Conservation (phyloP, 78 protist species). For the Dictyostelium intermedium region DNA sequence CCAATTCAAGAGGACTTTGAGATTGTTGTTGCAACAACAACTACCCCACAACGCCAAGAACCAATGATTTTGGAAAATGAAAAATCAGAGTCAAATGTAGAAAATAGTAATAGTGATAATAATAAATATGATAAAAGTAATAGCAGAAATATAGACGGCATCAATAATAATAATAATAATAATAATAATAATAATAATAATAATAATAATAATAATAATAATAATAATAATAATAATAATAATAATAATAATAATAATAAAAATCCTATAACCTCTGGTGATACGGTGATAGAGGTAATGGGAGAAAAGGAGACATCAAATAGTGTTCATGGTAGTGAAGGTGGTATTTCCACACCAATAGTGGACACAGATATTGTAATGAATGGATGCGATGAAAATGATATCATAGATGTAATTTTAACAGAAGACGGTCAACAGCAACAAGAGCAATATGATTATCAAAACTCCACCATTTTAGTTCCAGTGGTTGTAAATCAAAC, state of each 20-base stretch:
- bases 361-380: not conserved
- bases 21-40: not conserved
- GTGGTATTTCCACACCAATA: not conserved
- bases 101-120: not conserved
- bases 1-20: not conserved
- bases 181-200: no score
- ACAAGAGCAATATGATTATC: not conserved
- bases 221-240: not conserved
- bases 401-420: not conserved
- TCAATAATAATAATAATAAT: no score
- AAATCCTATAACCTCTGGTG: not conserved
- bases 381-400: slow-evolving; percentile 3
- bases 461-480: not conserved
- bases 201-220: not conserved
- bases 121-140: no score
- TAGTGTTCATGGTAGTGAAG: not conserved
- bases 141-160: no score
- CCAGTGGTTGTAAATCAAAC: not conserved
- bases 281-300: not conserved
- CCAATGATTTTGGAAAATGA: not conserved
- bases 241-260: not conserved
- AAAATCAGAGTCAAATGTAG: not conserved
- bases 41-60: not conserved
- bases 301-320: not conserved
- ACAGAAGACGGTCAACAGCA: not conserved